phyloP scores from a whole-genome alignment of 2,329 filamentous ascomycete species.

The Phaeomoniella chlamydospora region DNA sequence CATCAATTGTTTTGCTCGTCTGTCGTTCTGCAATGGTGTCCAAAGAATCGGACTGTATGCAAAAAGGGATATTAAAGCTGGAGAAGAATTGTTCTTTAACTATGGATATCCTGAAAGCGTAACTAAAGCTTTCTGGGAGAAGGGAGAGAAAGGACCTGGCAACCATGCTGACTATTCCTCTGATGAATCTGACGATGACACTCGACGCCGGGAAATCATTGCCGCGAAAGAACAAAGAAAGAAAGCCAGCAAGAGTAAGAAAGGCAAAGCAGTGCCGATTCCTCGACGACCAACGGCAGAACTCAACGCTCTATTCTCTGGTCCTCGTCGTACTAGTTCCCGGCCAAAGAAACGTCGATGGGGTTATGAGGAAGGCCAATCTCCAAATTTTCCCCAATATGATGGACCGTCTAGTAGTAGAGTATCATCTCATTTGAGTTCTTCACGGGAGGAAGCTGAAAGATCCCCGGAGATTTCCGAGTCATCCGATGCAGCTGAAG shows the following conservation, averaged over 20 bases:
- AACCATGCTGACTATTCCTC: not conserved
- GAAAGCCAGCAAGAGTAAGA: constrained; percentile 3
- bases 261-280: not conserved
- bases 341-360: not conserved
- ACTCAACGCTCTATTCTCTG: not conserved
- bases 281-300: not conserved
- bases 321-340: not conserved
- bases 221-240: constrained; percentile 4
- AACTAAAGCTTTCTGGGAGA: constrained; percentile 12
- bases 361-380: not conserved
- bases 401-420: not conserved
- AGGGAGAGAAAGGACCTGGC: constrained; percentile 6
- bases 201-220: constrained; percentile 3
- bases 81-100: constrained; percentile 70
- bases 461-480: not conserved
- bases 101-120: constrained; percentile 43
- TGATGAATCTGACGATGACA: not conserved
- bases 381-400: not conserved
- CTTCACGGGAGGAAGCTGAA: not conserved
- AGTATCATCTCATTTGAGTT: too few species aligned
- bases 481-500: not conserved
- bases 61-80: constrained; percentile 48
- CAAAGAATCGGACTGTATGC: constrained; percentile 65
- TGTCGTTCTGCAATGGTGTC: constrained; percentile 60
- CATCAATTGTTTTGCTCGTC: constrained; percentile 50